These are phyloP conservation scores for Ophiostoma sp. DNA, from an alignment of 2,329 filamentous ascomycete genomes.

Conservation along the genomic window DNA sequence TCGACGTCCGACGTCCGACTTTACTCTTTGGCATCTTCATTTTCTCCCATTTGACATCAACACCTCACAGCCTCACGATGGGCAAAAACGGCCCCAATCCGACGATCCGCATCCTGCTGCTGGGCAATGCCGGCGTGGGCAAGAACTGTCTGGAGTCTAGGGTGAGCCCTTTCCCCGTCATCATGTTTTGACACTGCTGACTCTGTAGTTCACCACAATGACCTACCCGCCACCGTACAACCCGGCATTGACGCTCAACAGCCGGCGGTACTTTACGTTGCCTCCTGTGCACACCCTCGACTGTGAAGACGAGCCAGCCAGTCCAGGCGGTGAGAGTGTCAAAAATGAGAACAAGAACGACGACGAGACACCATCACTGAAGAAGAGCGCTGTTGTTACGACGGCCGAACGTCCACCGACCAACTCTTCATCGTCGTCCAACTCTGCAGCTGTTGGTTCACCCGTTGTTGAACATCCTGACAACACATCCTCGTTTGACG, in stretches of 20 bases:
- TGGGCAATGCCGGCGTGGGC: constrained; percentile 35
- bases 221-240: constrained; percentile 37
- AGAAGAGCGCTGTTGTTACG: not conserved
- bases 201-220: constrained; percentile 34
- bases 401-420: not conserved
- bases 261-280: constrained; percentile 35
- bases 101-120: constrained; percentile 35
- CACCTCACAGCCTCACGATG: constrained; percentile 26
- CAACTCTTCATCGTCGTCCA: not conserved
- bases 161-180: constrained; percentile 28
- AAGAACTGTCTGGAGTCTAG: constrained; percentile 38
- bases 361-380: not conserved
- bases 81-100: constrained; percentile 29
- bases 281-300: constrained; percentile 12
- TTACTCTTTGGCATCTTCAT: not conserved
- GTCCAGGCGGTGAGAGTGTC: not conserved
- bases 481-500: constrained; percentile 18
- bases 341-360: not conserved
- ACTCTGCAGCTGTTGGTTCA: not conserved
- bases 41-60: not conserved
- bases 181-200: not conserved
- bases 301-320: not conserved
- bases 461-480: not conserved
- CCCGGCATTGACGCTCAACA: constrained; percentile 36
- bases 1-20: not conserved